Base-by-base conservation (phyloP, 179 eudicot species). In the Gypsophila paniculata region DNA sequence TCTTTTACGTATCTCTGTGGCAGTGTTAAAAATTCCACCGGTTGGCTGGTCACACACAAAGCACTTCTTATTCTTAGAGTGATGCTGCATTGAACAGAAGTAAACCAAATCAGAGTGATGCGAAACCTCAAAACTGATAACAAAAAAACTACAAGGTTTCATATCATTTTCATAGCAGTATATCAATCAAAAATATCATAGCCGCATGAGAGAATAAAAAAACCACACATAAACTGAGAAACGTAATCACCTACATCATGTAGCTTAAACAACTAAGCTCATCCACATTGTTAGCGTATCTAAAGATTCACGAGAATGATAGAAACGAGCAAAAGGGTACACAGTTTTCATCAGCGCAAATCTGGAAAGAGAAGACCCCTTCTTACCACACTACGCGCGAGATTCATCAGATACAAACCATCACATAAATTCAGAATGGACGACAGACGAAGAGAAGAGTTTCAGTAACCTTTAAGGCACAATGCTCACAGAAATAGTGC, bases 401-500 rank as follows among this genome's bases (percentile, higher is more conserved):
- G 49, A 65, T 18, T 36, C 44, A 32, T 4, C 61, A 32, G 44
- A 68, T 22, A 17, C 46, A 34, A 29, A 34, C 62, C 57, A 34
- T 25, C 26, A 62, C 39, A 22, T 15, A 15, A 38, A 61, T 18
- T 14, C 32, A 62, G 67, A 5, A 26, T 3, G 42, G 17, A n/a
- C 19, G 59, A 29, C 49, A 11, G 55, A 34, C 13, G 57, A 68
- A 34, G 48, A 44, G 49, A 75, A 58, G 32, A 49, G 3, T 52
- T 49, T 68, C 51, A 51, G 49, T 53, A 71, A 89, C 99, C 91
- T 88, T 91, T 66, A 94, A 65, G 23, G 97, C 96, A 77, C 98
- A 94, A 79, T 86, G 96, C 78, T 88, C 92, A 74, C 96, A 94
- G 77, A 94, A 94, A 78, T 94, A 89, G 71, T 90, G 92, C 82